Evolutionary conservation across 116 monocot species (phyloP).

Genomic region (Iris pallida): DNA sequence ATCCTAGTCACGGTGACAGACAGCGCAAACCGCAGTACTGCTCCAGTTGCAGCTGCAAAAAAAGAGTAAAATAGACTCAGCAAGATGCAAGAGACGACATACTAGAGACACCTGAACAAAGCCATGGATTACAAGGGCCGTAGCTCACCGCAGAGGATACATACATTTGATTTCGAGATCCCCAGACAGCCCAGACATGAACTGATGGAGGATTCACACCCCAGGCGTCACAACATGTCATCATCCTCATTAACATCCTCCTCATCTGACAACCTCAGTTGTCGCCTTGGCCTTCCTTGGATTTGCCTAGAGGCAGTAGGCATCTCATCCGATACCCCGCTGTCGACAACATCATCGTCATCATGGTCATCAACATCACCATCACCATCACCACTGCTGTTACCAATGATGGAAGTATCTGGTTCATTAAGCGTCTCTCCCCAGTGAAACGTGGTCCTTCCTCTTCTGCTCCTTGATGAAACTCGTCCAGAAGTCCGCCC

Average conservation of each 20-base stretch:
- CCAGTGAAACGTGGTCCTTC: conserved; percentile 11
- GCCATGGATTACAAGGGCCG: not conserved
- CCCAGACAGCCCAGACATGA: conserved; percentile 3
- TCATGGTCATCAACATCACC: not conserved
- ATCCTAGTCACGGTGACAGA: too few relatives aligned
- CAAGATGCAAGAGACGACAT: too few relatives aligned
- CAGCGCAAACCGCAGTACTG: too few relatives aligned
- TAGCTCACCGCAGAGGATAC: not conserved
- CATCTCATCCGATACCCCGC: not conserved
- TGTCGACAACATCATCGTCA: not conserved
- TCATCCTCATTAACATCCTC: conserved; percentile 6
- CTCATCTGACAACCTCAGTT: conserved; percentile 16
- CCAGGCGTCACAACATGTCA: conserved; percentile 2
- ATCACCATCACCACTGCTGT: not conserved
- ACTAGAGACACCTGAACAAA: too few relatives aligned
- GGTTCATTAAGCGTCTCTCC: conserved; percentile 20
- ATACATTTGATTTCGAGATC: not conserved
- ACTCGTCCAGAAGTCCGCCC: conserved; percentile 2
- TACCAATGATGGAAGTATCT: not conserved
- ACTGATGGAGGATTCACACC: conserved; percentile 8
- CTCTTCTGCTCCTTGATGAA: conserved; percentile 20
- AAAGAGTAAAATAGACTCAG: too few relatives aligned
- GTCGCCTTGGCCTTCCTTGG: conserved; percentile 11
- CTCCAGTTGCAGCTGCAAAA: too few relatives aligned
- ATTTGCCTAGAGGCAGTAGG: not conserved